A percentile compares a stretch with the other conserved stretches of the same genome.
Evolutionary conservation across 2,329 filamentous ascomycete genomes (phyloP).

Genomic region (Daldinia eschscholtzii): DNA sequence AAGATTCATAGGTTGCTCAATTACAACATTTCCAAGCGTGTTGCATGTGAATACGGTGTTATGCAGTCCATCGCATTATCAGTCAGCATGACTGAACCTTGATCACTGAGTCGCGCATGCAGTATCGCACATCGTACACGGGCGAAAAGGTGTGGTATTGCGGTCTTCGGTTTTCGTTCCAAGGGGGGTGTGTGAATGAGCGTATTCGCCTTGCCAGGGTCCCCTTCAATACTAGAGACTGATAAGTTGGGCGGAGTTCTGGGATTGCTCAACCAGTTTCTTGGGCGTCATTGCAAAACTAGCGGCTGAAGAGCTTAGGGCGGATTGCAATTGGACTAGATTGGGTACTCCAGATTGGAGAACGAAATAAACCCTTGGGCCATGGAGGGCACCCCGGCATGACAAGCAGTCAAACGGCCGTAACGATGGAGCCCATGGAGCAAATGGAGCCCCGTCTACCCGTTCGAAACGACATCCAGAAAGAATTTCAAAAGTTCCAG

Average conservation of each 20-base stretch:
- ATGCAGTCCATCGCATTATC: slow-evolving; percentile 18
- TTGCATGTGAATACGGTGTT: slow-evolving; percentile 23
- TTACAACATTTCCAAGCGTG: slow-evolving; percentile 1
- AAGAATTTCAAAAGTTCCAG: slow-evolving; percentile 7
- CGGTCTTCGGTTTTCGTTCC: slow-evolving; percentile 26
- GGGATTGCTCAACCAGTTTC: slow-evolving; percentile 19
- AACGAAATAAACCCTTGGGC: slow-evolving; percentile 4
- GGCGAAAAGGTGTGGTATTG: slow-evolving; percentile 14
- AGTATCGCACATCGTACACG: slow-evolving; percentile 27
- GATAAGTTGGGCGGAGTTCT: slow-evolving; percentile 36
- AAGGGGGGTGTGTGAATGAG: slow-evolving; percentile 38
- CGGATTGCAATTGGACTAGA: slow-evolving; percentile 1
- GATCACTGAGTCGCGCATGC: slow-evolving; percentile 28
- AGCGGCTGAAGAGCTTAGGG: slow-evolving; percentile 25
- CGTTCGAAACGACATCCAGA: slow-evolving; percentile 1
- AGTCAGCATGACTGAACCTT: slow-evolving; percentile 26
- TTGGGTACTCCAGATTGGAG: slow-evolving; percentile 19
- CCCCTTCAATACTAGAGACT: slow-evolving; percentile 29
- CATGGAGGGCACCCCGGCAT: neutral
- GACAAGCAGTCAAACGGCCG: slow-evolving; percentile 9
- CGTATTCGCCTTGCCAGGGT: slow-evolving; percentile 31
- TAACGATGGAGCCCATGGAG: slow-evolving; percentile 1
- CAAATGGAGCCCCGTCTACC: neutral
- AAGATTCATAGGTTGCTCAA: slow-evolving; percentile 30
- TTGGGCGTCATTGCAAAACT: slow-evolving; percentile 28